These are phyloP conservation scores for Plicaturopsis crispa DNA, from an alignment of 768 basidiomycete species.

Conservation along the genomic window DNA sequence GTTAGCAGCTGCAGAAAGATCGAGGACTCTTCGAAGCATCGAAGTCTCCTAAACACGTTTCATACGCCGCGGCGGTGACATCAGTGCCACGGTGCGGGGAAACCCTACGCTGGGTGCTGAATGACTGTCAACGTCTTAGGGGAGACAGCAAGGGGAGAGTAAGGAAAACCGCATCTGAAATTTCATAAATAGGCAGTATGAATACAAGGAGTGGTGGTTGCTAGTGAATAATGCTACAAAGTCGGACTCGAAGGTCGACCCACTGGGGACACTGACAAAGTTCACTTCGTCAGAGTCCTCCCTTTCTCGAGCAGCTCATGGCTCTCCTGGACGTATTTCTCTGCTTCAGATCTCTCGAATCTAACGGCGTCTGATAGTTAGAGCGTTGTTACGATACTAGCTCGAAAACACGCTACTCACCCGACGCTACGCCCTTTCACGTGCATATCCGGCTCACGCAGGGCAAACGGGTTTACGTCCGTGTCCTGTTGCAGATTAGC, in stretches of 20 bases:
- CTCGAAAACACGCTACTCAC: conserved; percentile 27
- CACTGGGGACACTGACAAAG: neutral
- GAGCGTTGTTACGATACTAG: conserved; percentile 2
- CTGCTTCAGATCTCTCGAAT: conserved; percentile 63
- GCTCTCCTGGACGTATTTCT: conserved; percentile 55
- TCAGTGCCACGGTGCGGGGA: too few species aligned
- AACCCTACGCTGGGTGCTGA: too few species aligned
- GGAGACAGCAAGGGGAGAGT: too few species aligned
- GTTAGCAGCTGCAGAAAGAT: too few species aligned
- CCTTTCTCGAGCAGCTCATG: conserved; percentile 40
- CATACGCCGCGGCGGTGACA: too few species aligned
- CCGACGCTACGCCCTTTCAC: conserved; percentile 70
- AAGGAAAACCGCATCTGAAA: too few species aligned
- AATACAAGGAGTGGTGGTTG: too few species aligned
- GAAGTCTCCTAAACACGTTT: too few species aligned
- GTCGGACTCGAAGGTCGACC: neutral
- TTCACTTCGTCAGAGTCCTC: conserved; percentile 4
- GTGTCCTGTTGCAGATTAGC: conserved; percentile 72
- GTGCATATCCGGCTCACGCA: conserved; percentile 84
- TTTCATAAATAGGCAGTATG: too few species aligned
- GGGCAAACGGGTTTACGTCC: conserved; percentile 87
- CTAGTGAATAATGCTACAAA: neutral
- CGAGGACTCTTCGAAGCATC: too few species aligned
- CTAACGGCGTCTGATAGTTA: conserved; percentile 25
- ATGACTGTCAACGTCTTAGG: too few species aligned